Conservation (phyloP, 805 yeast genomes). For the Lipomyces chichibuensis region DNA sequence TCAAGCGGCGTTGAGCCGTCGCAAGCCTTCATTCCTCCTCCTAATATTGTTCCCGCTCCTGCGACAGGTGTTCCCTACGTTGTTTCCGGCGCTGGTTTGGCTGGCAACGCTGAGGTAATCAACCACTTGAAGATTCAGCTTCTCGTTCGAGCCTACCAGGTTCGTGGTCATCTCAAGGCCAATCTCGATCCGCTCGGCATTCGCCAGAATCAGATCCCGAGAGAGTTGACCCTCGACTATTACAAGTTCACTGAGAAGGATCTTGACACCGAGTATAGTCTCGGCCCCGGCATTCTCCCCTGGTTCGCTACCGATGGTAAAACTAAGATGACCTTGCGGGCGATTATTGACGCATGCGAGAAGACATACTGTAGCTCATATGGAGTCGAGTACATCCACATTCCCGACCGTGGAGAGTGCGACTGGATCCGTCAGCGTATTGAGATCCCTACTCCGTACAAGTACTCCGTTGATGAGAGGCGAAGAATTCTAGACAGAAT, state of each 20-base stretch:
- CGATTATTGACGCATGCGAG: constrained; percentile 78
- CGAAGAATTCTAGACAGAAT: constrained; percentile 94
- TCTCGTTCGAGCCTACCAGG: constrained; percentile 97
- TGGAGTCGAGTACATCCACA: constrained; percentile 95
- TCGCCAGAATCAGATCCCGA: constrained; percentile 81
- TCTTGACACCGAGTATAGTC: constrained; percentile 75
- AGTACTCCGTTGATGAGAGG: constrained; percentile 84
- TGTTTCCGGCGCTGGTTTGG: constrained; percentile 51
- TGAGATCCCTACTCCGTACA: constrained; percentile 86
- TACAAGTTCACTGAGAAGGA: constrained; percentile 90
- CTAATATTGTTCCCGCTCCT: constrained; percentile 80
- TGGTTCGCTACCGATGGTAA: constrained; percentile 74
- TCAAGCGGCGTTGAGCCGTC: constrained; percentile 69
- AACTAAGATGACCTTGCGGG: constrained; percentile 69
- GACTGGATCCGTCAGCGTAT: constrained; percentile 98
- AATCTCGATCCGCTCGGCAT: constrained; percentile 94
- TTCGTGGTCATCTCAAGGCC: constrained; percentile 96
- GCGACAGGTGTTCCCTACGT: constrained; percentile 73
- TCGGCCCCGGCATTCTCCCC: constrained; percentile 98
- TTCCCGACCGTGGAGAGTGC: constrained; percentile 91
- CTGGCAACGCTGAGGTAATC: constrained; percentile 65
- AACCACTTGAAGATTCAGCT: constrained; percentile 94
- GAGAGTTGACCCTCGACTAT: constrained; percentile 86
- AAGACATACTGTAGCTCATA: constrained; percentile 81
- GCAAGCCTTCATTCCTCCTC: constrained; percentile 86